phyloP scores from a whole-genome alignment of 2,329 filamentous ascomycete species.

The Pestalotiopsis sp. region DNA sequence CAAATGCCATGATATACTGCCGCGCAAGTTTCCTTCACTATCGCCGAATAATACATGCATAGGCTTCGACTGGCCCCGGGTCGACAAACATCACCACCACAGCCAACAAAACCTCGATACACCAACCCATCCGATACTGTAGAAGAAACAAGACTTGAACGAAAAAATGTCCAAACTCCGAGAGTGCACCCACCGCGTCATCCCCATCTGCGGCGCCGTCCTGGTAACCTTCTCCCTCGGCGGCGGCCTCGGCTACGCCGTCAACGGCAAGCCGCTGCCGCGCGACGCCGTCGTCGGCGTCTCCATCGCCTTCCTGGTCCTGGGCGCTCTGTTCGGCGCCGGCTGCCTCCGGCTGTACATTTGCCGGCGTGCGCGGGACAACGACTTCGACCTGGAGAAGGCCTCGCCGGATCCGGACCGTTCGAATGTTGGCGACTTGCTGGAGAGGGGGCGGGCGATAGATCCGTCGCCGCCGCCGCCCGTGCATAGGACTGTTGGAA shows the following conservation, averaged over 20 bases:
- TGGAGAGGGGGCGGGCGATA: too few relatives aligned
- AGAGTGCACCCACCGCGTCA: conserved; percentile 26
- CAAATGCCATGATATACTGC: too few relatives aligned
- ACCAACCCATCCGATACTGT: too few relatives aligned
- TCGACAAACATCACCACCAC: too few relatives aligned
- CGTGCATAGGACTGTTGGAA: too few relatives aligned
- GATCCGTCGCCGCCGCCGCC: too few relatives aligned
- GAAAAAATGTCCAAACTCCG: conserved; percentile 18
- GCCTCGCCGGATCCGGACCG: neutral
- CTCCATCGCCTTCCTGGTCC: conserved; percentile 20
- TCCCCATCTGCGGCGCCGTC: conserved; percentile 23
- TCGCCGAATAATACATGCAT: too few relatives aligned
- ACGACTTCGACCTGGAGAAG: neutral
- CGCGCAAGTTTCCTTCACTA: too few relatives aligned
- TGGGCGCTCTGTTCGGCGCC: conserved; percentile 23
- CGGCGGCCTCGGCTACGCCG: conserved; percentile 22
- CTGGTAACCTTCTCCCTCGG: conserved; percentile 27
- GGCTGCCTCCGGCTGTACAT: conserved; percentile 21
- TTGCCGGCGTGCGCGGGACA: conserved; percentile 14
- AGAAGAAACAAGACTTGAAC: too few relatives aligned
- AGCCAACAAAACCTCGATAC: too few relatives aligned
- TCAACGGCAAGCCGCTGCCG: conserved; percentile 24
- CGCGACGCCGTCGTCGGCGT: conserved; percentile 21
- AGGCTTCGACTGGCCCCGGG: too few relatives aligned
- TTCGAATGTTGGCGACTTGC: neutral